Percentiles rank a stretch among this genome's conserved stretches.
These are phyloP conservation scores for Alternaria dauci DNA, from an alignment of 2,329 filamentous ascomycete genomes.

Conservation along the genomic window DNA sequence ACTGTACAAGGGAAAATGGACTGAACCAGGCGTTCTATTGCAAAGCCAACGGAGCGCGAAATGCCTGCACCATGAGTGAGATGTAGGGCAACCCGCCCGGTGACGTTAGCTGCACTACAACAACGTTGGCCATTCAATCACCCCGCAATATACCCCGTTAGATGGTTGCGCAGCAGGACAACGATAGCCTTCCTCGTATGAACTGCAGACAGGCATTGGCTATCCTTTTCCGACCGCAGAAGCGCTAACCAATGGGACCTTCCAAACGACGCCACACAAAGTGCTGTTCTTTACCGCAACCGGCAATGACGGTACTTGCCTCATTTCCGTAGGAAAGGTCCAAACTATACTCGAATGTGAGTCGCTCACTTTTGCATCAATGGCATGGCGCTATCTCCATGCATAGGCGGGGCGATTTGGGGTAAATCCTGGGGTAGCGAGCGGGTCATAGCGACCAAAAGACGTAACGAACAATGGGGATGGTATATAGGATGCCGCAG, in stretches of 20 bases:
- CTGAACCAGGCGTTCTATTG: neutral
- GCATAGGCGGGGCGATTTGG: slow-evolving; percentile 21
- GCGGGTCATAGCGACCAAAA: slow-evolving; percentile 2
- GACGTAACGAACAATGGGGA: slow-evolving; percentile 4
- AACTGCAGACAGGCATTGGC: slow-evolving; percentile 9
- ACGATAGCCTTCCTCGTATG: slow-evolving; percentile 7
- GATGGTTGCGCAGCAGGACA: slow-evolving; percentile 4
- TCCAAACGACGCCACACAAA: slow-evolving; percentile 11
- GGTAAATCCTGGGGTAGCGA: slow-evolving; percentile 5
- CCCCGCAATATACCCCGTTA: neutral
- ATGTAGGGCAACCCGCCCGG: neutral
- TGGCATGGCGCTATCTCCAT: slow-evolving; percentile 13
- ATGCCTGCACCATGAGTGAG: neutral
- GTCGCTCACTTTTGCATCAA: neutral
- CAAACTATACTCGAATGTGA: neutral
- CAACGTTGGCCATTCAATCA: neutral
- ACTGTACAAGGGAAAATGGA: neutral
- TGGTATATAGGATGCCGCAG: slow-evolving; percentile 9
- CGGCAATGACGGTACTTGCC: slow-evolving; percentile 5
- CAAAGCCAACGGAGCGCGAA: neutral
- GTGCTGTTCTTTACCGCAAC: slow-evolving; percentile 16
- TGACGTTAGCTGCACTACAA: neutral
- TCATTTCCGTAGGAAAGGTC: slow-evolving; percentile 3
- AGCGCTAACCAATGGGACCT: slow-evolving; percentile 19
- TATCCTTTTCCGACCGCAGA: slow-evolving; percentile 33